phyloP scores from a whole-genome alignment of 352 stramenopile species.

The Phytophthora meadii region DNA sequence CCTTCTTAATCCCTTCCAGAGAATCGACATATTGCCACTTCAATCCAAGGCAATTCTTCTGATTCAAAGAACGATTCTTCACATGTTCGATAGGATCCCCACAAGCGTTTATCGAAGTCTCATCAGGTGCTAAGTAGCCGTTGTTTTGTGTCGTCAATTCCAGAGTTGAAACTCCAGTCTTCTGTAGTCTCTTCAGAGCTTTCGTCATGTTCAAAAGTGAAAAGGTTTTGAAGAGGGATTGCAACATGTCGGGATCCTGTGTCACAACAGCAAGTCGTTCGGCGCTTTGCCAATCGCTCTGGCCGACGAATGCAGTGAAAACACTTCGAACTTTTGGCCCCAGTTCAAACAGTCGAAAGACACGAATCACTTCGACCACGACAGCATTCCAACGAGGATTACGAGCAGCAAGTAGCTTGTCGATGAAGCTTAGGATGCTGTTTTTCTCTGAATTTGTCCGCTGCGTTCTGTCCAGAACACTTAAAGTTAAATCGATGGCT shows the following conservation, averaged over 20 bases:
- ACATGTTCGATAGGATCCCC: constrained; percentile 35
- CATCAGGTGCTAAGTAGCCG: not conserved
- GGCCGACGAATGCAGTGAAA: constrained; percentile 40
- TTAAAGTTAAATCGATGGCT: constrained; percentile 35
- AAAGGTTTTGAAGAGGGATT: constrained; percentile 39
- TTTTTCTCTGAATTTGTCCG: constrained; percentile 11
- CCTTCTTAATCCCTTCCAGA: constrained; percentile 18
- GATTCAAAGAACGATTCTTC: constrained; percentile 30
- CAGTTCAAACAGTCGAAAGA: constrained; percentile 35
- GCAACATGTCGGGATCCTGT: constrained; percentile 36
- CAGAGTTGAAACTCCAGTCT: constrained; percentile 11
- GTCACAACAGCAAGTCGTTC: constrained; percentile 42
- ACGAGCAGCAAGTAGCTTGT: constrained; percentile 35
- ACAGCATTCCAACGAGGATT: constrained; percentile 53
- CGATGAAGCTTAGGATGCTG: constrained; percentile 19
- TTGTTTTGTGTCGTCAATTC: not conserved
- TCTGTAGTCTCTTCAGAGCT: constrained; percentile 59
- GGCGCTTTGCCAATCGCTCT: constrained; percentile 59
- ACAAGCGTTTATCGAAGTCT: not conserved
- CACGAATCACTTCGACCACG: constrained; percentile 56
- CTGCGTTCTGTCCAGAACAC: not conserved
- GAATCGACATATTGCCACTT: constrained; percentile 47
- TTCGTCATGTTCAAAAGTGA: constrained; percentile 55
- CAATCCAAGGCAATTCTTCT: constrained; percentile 10
- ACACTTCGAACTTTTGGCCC: constrained; percentile 16